Evolutionary conservation across 1,284 basidiomycete species (phyloP).

Genomic region (Rhodotorula sp.): DNA sequence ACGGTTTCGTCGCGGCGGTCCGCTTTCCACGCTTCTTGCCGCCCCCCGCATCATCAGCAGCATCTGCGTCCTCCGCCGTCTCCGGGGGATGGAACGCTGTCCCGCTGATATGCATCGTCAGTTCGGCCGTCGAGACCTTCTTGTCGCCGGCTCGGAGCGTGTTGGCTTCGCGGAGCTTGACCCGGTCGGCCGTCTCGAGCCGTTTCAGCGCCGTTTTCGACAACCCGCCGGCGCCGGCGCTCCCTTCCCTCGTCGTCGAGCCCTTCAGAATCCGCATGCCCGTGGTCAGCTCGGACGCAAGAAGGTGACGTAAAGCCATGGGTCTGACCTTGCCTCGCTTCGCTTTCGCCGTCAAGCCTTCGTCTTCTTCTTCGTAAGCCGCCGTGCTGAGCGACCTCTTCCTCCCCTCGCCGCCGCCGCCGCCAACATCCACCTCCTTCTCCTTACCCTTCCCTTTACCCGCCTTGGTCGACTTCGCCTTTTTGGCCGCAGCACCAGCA

Average conservation of each 20-base stretch:
- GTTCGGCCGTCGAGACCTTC: slow-evolving; percentile 21
- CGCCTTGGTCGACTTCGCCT: background rate
- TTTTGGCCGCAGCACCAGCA: background rate
- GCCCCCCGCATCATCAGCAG: background rate
- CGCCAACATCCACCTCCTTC: background rate
- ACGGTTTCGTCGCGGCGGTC: slow-evolving; percentile 10
- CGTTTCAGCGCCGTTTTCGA: slow-evolving; percentile 21
- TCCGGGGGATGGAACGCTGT: slow-evolving; percentile 13
- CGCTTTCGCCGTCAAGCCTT: too few relatives aligned
- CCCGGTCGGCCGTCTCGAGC: slow-evolving; percentile 26
- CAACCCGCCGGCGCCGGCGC: background rate
- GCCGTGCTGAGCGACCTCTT: slow-evolving; percentile 10
- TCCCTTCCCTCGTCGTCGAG: background rate
- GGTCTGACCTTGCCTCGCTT: slow-evolving; percentile 4
- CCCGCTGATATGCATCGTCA: slow-evolving; percentile 34
- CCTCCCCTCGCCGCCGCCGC: background rate
- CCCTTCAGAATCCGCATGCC: background rate
- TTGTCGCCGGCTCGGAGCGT: slow-evolving; percentile 30
- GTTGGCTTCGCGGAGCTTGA: slow-evolving; percentile 27
- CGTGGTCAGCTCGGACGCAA: background rate
- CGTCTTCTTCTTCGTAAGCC: background rate
- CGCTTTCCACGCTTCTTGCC: slow-evolving; percentile 6
- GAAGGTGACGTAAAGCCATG: too few relatives aligned
- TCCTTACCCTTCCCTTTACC: slow-evolving; percentile 8
- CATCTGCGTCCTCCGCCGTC: background rate